Conservation (phyloP, 2,329 filamentous ascomycete species). For the Bertia moriformis region DNA sequence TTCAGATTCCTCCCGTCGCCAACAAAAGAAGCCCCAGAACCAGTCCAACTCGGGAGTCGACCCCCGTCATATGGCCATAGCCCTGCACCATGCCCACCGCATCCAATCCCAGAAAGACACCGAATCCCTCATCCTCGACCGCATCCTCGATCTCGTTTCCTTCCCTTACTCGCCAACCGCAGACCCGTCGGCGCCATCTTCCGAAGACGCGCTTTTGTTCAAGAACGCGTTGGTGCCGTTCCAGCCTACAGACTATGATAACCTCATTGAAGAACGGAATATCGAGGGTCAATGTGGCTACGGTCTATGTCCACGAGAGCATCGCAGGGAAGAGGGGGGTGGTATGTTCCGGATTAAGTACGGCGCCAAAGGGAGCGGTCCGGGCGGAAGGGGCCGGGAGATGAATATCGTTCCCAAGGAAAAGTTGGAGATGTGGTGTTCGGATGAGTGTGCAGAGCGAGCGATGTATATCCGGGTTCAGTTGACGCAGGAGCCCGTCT, state of each 20-base stretch:
- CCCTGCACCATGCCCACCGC: conserved; percentile 67
- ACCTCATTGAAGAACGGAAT: conserved; percentile 77
- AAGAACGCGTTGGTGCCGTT: conserved; percentile 56
- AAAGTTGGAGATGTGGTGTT: conserved; percentile 78
- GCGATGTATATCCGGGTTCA: conserved; percentile 82
- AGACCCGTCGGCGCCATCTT: conserved; percentile 12
- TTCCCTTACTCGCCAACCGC: conserved; percentile 25
- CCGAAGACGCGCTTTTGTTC: conserved; percentile 50
- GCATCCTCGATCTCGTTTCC: conserved; percentile 57
- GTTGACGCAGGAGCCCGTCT: conserved; percentile 69
- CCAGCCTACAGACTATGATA: conserved; percentile 78
- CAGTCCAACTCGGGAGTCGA: neutral
- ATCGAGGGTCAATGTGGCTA: conserved; percentile 74
- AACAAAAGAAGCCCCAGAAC: neutral
- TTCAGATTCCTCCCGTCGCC: neutral
- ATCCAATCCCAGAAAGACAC: conserved; percentile 72
- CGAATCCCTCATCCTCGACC: conserved; percentile 58
- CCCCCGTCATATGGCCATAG: conserved; percentile 24
- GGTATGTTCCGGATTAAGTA: conserved; percentile 52
- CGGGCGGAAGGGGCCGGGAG: conserved; percentile 8
- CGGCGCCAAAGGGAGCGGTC: conserved; percentile 21
- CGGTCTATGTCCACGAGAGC: conserved; percentile 50
- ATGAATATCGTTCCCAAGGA: conserved; percentile 56
- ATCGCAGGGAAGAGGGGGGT: conserved; percentile 42
- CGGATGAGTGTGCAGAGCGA: conserved; percentile 59